Conservation (phyloP, 495 filamentous ascomycete species). For the Trichoderma orchidacearum region DNA sequence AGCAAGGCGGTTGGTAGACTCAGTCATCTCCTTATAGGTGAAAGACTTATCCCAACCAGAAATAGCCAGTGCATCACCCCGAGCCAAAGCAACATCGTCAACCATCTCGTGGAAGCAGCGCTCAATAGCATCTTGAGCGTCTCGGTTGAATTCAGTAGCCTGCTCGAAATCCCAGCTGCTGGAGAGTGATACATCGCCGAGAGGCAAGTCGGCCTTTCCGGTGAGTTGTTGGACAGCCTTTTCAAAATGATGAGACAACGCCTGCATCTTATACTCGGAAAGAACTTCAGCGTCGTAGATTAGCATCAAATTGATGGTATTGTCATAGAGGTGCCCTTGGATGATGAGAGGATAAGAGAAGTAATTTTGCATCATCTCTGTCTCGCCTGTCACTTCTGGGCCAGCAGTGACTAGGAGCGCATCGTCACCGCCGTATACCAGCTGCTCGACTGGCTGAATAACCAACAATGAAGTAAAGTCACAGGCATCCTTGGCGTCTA, state of each 20-base stretch:
- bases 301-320: constrained; percentile 2
- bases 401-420: constrained; percentile 8
- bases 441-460: neutral
- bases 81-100: constrained; percentile 6
- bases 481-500: constrained; percentile 18
- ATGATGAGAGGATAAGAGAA: constrained; percentile 12
- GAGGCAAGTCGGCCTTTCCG: neutral
- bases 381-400: neutral
- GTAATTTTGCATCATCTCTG: neutral
- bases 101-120: constrained; percentile 14
- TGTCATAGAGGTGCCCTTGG: constrained; percentile 4
- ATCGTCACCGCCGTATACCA: neutral
- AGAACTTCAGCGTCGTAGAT: constrained; percentile 8
- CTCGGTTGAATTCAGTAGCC: neutral
- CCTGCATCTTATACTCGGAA: constrained; percentile 3
- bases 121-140: constrained; percentile 2
- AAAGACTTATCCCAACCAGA: constrained; percentile 42
- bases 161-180: neutral
- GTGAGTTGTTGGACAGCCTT: constrained; percentile 1
- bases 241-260: constrained; percentile 9
- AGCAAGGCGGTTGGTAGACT: constrained; percentile 26
- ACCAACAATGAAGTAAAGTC: constrained; percentile 14
- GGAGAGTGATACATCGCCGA: neutral
- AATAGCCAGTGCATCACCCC: constrained; percentile 10
- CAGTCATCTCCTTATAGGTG: constrained; percentile 35